Evolutionary conservation across 768 basidiomycete genomes (phyloP).

Genomic region (Tricholoma sp.): DNA sequence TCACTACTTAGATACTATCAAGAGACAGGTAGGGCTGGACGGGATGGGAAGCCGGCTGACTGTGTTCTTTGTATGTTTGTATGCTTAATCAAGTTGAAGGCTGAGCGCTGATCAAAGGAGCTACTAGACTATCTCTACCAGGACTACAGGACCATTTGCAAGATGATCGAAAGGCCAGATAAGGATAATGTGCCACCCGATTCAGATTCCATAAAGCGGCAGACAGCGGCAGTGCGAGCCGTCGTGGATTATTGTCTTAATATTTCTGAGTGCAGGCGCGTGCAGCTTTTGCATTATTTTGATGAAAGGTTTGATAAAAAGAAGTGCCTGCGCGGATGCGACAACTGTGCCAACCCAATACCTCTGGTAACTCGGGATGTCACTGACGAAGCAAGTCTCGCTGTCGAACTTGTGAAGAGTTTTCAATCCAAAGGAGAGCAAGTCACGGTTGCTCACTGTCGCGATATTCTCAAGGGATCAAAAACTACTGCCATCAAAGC

Average conservation of each 20-base stretch:
- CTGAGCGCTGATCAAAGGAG: constrained; percentile 2
- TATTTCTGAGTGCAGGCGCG: constrained; percentile 79
- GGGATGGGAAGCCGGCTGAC: constrained; percentile 79
- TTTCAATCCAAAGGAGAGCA: constrained; percentile 40
- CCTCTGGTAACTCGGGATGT: constrained; percentile 50
- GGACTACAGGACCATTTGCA: constrained; percentile 52
- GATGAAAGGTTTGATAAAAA: constrained; percentile 70
- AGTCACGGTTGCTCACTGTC: constrained; percentile 57
- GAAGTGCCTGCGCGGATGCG: constrained; percentile 69
- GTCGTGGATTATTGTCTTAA: constrained; percentile 83
- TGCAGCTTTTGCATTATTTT: constrained; percentile 86
- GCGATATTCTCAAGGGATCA: constrained; percentile 63
- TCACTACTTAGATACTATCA: constrained; percentile 66
- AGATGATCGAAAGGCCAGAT: constrained; percentile 56
- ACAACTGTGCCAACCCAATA: constrained; percentile 67
- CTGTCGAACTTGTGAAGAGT: constrained; percentile 53
- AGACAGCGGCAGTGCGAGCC: constrained; percentile 55
- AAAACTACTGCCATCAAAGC: constrained; percentile 40
- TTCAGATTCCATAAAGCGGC: constrained; percentile 58
- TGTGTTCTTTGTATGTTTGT: constrained; percentile 79
- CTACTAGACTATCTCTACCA: constrained; percentile 62
- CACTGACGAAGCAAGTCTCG: constrained; percentile 48
- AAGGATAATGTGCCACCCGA: constrained; percentile 35
- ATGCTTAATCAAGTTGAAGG: not conserved
- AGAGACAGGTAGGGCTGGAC: constrained; percentile 95